Evolutionary conservation across 2,329 filamentous ascomycete genomes (phyloP), one percentile per base, ranked within the genome.

Genomic region (Diaporthe nobilis): DNA sequence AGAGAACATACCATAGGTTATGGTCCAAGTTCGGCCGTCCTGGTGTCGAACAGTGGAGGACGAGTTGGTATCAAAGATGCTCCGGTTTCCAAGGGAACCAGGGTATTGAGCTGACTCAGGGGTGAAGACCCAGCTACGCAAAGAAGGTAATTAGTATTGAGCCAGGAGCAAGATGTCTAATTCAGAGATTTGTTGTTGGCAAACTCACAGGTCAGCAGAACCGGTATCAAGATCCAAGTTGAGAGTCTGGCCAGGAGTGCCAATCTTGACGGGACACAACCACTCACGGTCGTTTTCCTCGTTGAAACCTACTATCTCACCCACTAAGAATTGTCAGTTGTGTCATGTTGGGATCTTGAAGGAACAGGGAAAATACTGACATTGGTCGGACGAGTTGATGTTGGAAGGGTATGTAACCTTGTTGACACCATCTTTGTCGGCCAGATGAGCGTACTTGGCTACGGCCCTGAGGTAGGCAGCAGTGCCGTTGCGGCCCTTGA

Each of bases 181-280:
- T 75, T 58, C 7, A 4, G 34, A 25, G 10, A 39, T 2, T 53
- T 31, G 15, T 6, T 20, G 1, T 28, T 8, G 42, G 10, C n/a
- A 25, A 63, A 91, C 93, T 90, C 89, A 97, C 92, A 89, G 83
- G 75, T 91, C 89, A 13, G 87, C 84, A 10, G 89, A 91, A 15
- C 89, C 89, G 20, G 94, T 95, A 78, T 95, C 94, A 76, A 95
- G 89, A 81, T 94, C 92, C 76, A 95, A 82, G 76, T 91, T 88
- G 77, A 94, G 81, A 4, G 85, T 89, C 79, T 92, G 91, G 8
- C 82, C 78, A 8, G 87, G 87, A 1, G 81, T 88, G 60, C 93
- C 94, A 77, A 95, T 86, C 2, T 85, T 87, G 63, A 95, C 90
- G 0, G 92, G 90, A 74, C 89, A 88, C 42, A 92, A 84, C 75